Evolutionary conservation across 352 stramenopile species (phyloP), one percentile per base, ranked within the genome.

Genomic region (Phytophthora pisi): DNA sequence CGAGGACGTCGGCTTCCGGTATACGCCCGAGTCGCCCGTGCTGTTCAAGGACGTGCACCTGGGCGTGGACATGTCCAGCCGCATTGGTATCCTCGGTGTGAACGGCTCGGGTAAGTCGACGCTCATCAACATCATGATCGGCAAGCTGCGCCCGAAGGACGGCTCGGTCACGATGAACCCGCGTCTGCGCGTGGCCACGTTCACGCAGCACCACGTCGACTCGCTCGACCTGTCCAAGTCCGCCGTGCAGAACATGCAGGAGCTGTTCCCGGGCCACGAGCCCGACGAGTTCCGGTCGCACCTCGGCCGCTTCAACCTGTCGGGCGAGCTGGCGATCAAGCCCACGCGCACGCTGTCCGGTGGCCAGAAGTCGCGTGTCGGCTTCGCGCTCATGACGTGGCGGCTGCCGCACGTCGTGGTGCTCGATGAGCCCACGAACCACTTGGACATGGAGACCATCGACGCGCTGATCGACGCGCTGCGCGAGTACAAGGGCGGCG

Each of bases 341-440:
- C 89, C 93, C 40, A 96, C 98, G 57, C 87, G 89, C 11, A 97
- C 92, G 58, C 79, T 99, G 13, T 99, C 92, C 9, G 98, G 97
- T 74, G 97, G 97, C 38, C 96, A 99, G 70, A 99, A 99, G 73
- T 93, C 83, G 0, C 87, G 88, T 54, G 88, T 96, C 13, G 96
- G 94, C 5, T 99, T 99, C 82, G 96, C 96, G 11, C 82, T 97
- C 24, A 91, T 99, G 75, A 97, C 96, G 16, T 99, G 97, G 85
- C 84, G 93, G 67, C 81, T 97, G 54, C 97, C 96, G 26, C 97
- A 99, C 74, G 87, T 99, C 23, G 88, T 99, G 42, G 92, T 99
- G 70, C 82, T 99, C 11, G 97, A 99, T 89, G 96, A 99, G 63
- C 96, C 96, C 15, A 99, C 96, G 28, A 99, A 99, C 77, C 96